phyloP scores from a whole-genome alignment of 257 asterid species.

The Dorcoceras hygrometricum region DNA sequence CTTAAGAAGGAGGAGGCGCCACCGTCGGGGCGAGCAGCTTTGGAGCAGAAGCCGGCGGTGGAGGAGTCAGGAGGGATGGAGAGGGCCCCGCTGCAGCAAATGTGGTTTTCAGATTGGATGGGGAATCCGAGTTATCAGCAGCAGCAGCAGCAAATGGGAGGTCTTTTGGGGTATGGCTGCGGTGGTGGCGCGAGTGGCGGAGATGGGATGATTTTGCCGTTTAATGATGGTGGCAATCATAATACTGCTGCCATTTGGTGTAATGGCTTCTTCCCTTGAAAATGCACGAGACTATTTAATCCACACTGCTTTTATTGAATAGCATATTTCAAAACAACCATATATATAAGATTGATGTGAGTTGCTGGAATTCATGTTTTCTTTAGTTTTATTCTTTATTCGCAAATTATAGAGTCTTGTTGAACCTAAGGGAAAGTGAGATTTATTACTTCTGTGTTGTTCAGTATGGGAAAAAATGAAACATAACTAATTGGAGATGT shows the following conservation, averaged over 20 bases:
- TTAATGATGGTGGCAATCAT: slow-evolving; percentile 33
- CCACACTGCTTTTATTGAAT: no score
- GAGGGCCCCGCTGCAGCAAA: slow-evolving; percentile 39
- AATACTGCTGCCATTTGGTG: slow-evolving; percentile 35
- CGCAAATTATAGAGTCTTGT: no score
- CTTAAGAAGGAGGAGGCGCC: slow-evolving; percentile 34
- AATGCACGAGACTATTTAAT: no score
- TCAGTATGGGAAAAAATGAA: no score
- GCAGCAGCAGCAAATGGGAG: slow-evolving; percentile 30
- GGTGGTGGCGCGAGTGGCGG: slow-evolving; percentile 20
- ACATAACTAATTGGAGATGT: no score
- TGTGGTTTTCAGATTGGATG: slow-evolving; percentile 51
- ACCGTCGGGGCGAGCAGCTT: not conserved
- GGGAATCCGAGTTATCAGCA: slow-evolving; percentile 28
- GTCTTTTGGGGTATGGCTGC: slow-evolving; percentile 29
- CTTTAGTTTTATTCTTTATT: no score
- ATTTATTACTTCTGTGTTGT: no score
- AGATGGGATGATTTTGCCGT: slow-evolving; percentile 43
- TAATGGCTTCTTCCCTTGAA: slow-evolving; percentile 45
- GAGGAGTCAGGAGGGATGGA: slow-evolving; percentile 24
- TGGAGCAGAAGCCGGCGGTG: slow-evolving; percentile 20
- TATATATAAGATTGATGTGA: no score
- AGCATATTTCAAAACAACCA: no score
- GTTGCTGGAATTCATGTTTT: no score
- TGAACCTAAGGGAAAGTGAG: no score